These are phyloP conservation scores for Aethionema arabicum DNA, from an alignment of 345 rosid genomes.

Conservation along the genomic window DNA sequence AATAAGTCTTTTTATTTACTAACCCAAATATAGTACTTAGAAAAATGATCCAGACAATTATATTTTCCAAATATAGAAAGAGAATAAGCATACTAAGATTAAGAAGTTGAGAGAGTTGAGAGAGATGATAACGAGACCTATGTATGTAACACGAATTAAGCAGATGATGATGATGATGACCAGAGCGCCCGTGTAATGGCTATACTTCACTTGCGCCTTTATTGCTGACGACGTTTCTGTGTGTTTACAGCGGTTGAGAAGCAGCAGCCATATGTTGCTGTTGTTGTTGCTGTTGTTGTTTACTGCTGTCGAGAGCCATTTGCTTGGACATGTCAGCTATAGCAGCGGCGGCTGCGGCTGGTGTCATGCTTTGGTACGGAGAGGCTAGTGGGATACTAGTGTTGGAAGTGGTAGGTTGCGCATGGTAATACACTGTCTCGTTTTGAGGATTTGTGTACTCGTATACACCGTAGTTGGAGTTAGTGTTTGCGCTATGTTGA, in stretches of 20 bases:
- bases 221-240: background rate
- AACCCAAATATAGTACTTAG: background rate
- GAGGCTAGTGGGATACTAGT: constrained; percentile 44
- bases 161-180: no score
- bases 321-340: constrained; percentile 61
- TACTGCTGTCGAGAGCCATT: constrained; percentile 35
- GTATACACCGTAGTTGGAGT: constrained; percentile 35
- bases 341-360: constrained; percentile 50
- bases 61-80: constrained; percentile 8
- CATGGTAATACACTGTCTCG: constrained; percentile 55
- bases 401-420: constrained; percentile 41
- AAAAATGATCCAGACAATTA: constrained; percentile 1
- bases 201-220: constrained; percentile 26
- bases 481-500: constrained; percentile 39
- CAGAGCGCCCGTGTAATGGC: background rate
- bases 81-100: constrained; percentile 18
- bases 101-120: background rate
- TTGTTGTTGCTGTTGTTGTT: constrained; percentile 41
- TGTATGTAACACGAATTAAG: constrained; percentile 5
- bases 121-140: constrained; percentile 19
- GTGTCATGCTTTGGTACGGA: constrained; percentile 66
- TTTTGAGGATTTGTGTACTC: constrained; percentile 48
- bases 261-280: constrained; percentile 28
- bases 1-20: constrained; percentile 1
- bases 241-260: constrained; percentile 40